A percentile compares a stretch with the other conserved stretches of the same genome.
Evolutionary conservation across 1,284 basidiomycete genomes (phyloP).

Genomic region (Binderoboletus segoi): DNA sequence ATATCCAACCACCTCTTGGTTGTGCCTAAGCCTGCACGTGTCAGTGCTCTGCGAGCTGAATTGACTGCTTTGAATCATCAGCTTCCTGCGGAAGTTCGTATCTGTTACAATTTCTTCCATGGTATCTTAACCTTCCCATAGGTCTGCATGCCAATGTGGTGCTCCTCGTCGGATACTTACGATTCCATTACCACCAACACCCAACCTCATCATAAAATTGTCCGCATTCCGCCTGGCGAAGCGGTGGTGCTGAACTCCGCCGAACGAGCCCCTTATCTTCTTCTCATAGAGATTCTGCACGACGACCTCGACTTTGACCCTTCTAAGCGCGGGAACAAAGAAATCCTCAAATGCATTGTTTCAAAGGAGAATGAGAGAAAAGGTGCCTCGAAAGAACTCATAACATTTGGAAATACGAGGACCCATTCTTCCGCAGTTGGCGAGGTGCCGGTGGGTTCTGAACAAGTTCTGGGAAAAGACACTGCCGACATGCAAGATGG

Average conservation of each 20-base stretch:
- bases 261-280: constrained; percentile 91
- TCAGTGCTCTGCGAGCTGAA: constrained; percentile 94
- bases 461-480: constrained; percentile 33
- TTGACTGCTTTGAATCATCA: constrained; percentile 96
- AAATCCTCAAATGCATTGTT: constrained; percentile 83
- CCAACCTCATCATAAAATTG: constrained; percentile 89
- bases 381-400: constrained; percentile 56
- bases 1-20: constrained; percentile 92
- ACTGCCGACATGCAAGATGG: constrained; percentile 23
- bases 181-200: constrained; percentile 37
- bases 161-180: constrained; percentile 68
- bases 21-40: constrained; percentile 91
- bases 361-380: constrained; percentile 66
- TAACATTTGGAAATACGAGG: constrained; percentile 43
- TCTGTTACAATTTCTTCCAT: neutral
- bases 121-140: constrained; percentile 36
- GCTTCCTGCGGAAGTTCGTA: constrained; percentile 86
- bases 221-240: constrained; percentile 97
- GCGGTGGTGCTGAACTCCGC: constrained; percentile 98
- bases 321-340: constrained; percentile 79
- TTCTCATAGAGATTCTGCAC: constrained; percentile 91
- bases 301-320: constrained; percentile 97
- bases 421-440: constrained; percentile 28
- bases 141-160: constrained; percentile 99
- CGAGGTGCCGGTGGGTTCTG: constrained; percentile 24